A percentile compares a stretch with the other conserved stretches of the same genome.
Conservation (phyloP, 129 eudicot species). For the Apium graveolens region DNA sequence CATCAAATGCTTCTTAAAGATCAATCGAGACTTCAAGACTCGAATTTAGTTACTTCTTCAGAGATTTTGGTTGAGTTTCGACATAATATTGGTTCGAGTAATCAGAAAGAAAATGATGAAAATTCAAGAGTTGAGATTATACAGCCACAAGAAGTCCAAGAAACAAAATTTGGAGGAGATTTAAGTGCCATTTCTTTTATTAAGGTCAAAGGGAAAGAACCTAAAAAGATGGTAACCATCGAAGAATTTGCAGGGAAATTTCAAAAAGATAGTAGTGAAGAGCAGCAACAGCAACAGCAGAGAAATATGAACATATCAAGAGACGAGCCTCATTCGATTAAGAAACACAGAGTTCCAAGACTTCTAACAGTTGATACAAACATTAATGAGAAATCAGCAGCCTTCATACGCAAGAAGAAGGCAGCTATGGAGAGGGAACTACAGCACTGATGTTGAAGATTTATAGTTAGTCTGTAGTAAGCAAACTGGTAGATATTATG, state of each 20-base stretch:
- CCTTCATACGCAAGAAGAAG: slow-evolving; percentile 24
- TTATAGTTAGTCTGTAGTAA: not conserved
- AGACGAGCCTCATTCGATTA: not conserved
- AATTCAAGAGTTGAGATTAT: not conserved
- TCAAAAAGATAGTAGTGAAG: not conserved
- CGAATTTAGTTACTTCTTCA: slow-evolving; percentile 1
- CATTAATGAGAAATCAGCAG: slow-evolving; percentile 29
- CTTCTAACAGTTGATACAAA: slow-evolving; percentile 20
- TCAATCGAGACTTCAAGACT: not conserved
- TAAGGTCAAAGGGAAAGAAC: slow-evolving; percentile 4
- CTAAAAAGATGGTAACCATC: slow-evolving; percentile 6
- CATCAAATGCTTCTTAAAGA: slow-evolving; percentile 21
- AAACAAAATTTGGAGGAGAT: not conserved
- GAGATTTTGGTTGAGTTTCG: slow-evolving; percentile 26
- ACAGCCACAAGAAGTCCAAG: slow-evolving; percentile 1
- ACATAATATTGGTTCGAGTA: slow-evolving; percentile 10
- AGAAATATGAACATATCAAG: not conserved
- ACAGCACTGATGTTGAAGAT: not conserved
- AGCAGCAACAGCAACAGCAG: slow-evolving; percentile 4
- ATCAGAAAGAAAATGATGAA: not conserved
- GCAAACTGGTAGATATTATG: not conserved
- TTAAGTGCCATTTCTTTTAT: not conserved
- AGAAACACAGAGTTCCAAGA: slow-evolving; percentile 10
- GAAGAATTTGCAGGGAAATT: slow-evolving; percentile 3
- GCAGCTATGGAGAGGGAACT: slow-evolving; percentile 21